Base-by-base conservation (phyloP, 768 basidiomycete species). In the Favolaschia claudopus region DNA sequence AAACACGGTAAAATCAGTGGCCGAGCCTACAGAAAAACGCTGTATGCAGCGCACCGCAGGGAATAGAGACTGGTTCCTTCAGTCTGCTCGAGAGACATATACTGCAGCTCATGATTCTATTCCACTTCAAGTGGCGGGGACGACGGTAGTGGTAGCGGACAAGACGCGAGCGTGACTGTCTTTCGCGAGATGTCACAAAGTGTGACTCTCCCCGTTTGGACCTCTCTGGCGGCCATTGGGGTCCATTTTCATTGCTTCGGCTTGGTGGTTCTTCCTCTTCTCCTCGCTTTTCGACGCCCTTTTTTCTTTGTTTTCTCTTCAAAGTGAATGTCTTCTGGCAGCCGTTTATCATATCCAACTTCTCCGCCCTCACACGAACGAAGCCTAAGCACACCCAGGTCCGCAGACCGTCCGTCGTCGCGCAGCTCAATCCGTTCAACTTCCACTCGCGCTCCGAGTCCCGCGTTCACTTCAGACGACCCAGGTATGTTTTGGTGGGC, bases 401-500 rank as follows among this genome's bases (percentile, higher is more conserved):
- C 45, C 17, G n/a, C 37, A 14, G 42, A 45, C 12, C 62, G 84
- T 55, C 76, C 83, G 50, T 83, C 83, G 25, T 85, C 83, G 27
- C 79, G 84, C 49, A 71, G 67, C 37, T 85, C 83, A 0, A 37
- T 74, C n/a, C 75, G 76, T 33, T 63, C n/a, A n/a, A n/a, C 58
- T 13, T 86, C 83, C 47, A 68, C 73, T 46, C 83, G 79, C 60
- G 78, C 86, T 17, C 77, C 83, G 28, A 89, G 87, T 65, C 87
- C 89, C 24, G 78, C 81, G 14, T 66, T 81, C 38, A 80, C 84
- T 7, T 59, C 84, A 34, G 89, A 88, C 78, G 86, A 88, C 67
- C 81, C 89, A 76, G 88, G 91, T 91, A 72, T 68, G 82, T 75
- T 47, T 20, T 50, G 64, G 43, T 55, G 25, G 31, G 20, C 29